Base-by-base conservation (phyloP, 345 rosid species). In the Bruguiera sexangula region DNA sequence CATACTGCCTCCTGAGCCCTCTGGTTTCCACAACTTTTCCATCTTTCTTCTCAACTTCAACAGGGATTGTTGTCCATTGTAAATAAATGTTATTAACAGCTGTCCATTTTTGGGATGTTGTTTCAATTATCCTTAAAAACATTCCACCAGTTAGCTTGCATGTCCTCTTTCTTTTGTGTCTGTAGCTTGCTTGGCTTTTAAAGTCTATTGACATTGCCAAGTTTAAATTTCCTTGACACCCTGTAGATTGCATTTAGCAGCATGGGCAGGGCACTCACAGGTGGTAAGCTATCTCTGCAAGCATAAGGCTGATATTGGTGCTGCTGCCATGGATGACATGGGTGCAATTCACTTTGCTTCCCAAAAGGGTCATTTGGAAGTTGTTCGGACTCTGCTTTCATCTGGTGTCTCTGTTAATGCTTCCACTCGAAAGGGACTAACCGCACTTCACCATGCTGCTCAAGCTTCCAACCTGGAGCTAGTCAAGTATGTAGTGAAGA, bases 241-340 rank as follows among this genome's bases (percentile, higher is more conserved):
- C 51, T 68, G 63, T 73, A 93, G 97, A 75, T 81, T 95, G 69
- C 98, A 92, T 78, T 82, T 95, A 63, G 99, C 98, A 73, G 97
- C 99, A 72, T 92, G 99, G 98, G 82, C 98, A 51, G 98, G 99
- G 16, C 89, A 92, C 56, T 76, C 82, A 36, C 83, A 85, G 80
- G 91, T 86, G 19, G 94, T 86, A 50, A 83, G 77, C 77, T 89
- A 86, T 75, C 87, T 95, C 66, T 92, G 98, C 89, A 85, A 90
- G 78, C 78, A 89, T 52, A 95, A 90, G 74, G 99, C 99, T 0
- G 99, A 95, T 84, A 90, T 83, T 21, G 92, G 98, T 32, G 98
- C 99, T 64, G 92, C 97, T 60, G 98, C 99, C 31, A 85, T 92
- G 80, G 99, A 95, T 72, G 96, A 95, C 78, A 92, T 92, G 98